Percentiles rank a stretch among this genome's conserved stretches.
Evolutionary conservation across 2,329 filamentous ascomycete genomes (phyloP).

Genomic region (Cladosporium austrohemisphaericum): DNA sequence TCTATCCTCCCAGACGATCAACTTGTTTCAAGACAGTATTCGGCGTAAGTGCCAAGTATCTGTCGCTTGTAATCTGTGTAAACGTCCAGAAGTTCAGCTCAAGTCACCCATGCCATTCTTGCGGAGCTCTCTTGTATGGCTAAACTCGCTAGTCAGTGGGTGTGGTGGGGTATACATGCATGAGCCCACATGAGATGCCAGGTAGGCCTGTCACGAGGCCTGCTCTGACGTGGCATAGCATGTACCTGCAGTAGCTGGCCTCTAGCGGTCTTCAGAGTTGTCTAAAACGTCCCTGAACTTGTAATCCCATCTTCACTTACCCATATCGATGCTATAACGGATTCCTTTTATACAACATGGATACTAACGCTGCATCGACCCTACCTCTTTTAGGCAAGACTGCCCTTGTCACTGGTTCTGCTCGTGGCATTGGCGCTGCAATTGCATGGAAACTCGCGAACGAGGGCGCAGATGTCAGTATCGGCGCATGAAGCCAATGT

Average conservation of each 20-base stretch:
- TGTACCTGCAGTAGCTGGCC: slow-evolving; percentile 19
- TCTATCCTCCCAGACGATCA: no score
- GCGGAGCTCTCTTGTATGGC: slow-evolving; percentile 5
- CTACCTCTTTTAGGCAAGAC: neutral
- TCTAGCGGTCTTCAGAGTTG: neutral
- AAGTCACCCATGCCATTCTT: neutral
- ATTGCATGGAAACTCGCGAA: slow-evolving; percentile 48
- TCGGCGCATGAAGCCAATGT: no score
- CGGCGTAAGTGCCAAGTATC: no score
- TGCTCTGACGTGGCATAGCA: slow-evolving; percentile 18
- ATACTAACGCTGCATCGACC: neutral
- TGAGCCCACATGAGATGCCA: neutral
- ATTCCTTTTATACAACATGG: no score
- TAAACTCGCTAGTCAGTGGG: neutral
- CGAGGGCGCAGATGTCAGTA: slow-evolving; percentile 44
- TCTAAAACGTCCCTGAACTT: no score
- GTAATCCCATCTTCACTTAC: no score
- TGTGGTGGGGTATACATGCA: slow-evolving; percentile 8
- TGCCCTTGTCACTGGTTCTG: slow-evolving; percentile 50
- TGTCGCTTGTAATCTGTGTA: neutral
- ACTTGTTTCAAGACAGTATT: no score
- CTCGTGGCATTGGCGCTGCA: slow-evolving; percentile 48
- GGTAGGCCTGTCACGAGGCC: slow-evolving; percentile 10
- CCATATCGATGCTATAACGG: no score
- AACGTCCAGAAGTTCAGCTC: neutral